Conservation (phyloP, 116 monocot species). For the Zostera marina region DNA sequence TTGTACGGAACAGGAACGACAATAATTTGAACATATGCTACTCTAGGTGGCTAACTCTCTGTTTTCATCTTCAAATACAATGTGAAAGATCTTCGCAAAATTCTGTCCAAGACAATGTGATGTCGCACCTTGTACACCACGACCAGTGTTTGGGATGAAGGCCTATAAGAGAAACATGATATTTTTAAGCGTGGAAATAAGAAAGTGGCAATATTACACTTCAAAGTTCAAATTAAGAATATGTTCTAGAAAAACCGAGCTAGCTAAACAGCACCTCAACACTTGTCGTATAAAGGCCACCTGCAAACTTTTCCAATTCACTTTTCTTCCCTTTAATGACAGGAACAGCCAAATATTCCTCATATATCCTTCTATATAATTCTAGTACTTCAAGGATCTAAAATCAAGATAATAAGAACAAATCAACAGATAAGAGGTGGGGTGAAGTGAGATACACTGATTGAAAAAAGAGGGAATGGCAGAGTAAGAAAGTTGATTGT, state of each 20-base stretch:
- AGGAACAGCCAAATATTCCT: conserved; percentile 79
- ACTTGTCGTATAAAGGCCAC: conserved; percentile 89
- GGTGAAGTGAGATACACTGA: background rate
- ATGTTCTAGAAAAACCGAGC: no score
- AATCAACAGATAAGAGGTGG: no score
- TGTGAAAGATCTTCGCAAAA: conserved; percentile 98
- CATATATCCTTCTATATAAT: conserved; percentile 82
- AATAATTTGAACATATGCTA: conserved; percentile 64
- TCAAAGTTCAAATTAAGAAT: no score
- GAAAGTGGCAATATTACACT: background rate
- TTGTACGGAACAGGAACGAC: conserved; percentile 85
- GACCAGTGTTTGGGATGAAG: conserved; percentile 87
- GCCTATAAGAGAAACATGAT: conserved; percentile 26
- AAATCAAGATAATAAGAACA: background rate
- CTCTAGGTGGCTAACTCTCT: conserved; percentile 76
- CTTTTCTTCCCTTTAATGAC: conserved; percentile 87
- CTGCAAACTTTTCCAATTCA: conserved; percentile 93
- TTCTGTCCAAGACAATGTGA: conserved; percentile 99
- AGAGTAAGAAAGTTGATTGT: no score
- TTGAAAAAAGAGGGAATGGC: no score
- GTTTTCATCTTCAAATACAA: conserved; percentile 89
- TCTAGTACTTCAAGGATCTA: conserved; percentile 94
- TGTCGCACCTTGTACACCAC: conserved; percentile 95
- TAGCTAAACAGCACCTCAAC: conserved; percentile 57
- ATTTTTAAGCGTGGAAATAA: conserved; percentile 4